phyloP scores from a whole-genome alignment of 2,329 filamentous ascomycete genomes.

The Sporothrix dimorphospora region DNA sequence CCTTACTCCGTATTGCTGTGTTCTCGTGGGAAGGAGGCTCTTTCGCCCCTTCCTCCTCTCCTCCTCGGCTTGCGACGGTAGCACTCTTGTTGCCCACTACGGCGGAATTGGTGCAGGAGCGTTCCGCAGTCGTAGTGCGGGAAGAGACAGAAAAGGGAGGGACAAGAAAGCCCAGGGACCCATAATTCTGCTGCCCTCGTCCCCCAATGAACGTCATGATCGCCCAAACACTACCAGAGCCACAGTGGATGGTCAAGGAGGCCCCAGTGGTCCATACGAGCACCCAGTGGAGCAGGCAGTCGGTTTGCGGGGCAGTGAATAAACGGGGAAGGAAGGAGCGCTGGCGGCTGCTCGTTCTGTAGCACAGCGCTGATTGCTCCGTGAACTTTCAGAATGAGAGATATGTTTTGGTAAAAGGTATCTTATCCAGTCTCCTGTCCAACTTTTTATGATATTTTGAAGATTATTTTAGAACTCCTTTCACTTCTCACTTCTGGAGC shows the following conservation, averaged over 20 bases:
- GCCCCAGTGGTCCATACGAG: conserved; percentile 18
- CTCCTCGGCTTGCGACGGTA: conserved; percentile 27
- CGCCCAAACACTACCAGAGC: background rate
- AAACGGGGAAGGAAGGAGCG: background rate
- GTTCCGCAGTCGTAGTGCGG: conserved; percentile 9
- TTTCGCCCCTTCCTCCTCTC: background rate
- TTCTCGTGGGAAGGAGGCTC: background rate
- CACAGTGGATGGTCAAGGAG: background rate
- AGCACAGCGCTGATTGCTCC: background rate
- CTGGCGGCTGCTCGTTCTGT: background rate
- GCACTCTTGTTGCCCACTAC: conserved; percentile 11
- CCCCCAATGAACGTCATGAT: background rate
- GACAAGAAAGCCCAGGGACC: background rate
- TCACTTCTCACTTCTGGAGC: background rate
- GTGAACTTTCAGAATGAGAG: background rate
- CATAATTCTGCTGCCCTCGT: background rate
- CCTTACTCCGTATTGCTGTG: background rate
- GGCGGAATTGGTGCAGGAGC: conserved; percentile 14
- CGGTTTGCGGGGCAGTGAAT: background rate
- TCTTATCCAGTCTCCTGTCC: no score
- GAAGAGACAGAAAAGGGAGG: background rate
- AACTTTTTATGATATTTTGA: no score
- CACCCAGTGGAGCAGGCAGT: background rate
- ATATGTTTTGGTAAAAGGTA: background rate
- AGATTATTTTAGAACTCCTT: background rate